Evolutionary conservation across 78 protist genomes (phyloP).

Genomic region (Dictyostelium firmibasis): DNA sequence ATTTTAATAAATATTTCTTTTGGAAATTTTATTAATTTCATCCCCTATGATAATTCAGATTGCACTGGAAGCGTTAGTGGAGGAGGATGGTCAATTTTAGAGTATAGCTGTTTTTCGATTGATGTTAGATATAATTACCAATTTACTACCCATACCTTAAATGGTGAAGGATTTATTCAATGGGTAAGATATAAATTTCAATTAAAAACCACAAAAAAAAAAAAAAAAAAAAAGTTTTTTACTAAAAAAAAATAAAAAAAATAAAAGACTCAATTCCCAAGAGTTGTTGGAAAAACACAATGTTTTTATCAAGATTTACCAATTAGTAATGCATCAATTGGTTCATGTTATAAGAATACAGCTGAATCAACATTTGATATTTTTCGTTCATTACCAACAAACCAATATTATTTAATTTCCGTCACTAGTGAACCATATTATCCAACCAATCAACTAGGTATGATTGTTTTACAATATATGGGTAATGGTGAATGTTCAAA

Average conservation of each 20-base stretch:
- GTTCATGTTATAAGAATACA: background rate
- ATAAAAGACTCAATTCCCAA: background rate
- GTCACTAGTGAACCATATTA: background rate
- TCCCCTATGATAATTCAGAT: background rate
- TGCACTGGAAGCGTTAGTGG: background rate
- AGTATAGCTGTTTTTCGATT: background rate
- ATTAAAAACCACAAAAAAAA: too few relatives aligned
- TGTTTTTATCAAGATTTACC: constrained; percentile 3
- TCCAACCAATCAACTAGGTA: background rate
- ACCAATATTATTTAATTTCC: background rate
- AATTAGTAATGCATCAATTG: background rate
- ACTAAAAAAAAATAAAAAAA: too few relatives aligned
- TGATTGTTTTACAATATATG: background rate
- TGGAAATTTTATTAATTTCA: background rate
- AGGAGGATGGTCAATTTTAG: background rate
- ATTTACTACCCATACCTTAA: background rate
- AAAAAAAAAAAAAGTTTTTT: too few relatives aligned
- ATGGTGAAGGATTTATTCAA: background rate
- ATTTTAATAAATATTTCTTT: background rate
- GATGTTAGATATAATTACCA: background rate
- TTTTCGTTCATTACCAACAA: background rate
- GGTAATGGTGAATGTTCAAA: constrained; percentile 16
- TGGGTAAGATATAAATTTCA: background rate
- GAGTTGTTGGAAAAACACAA: background rate
- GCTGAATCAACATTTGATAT: background rate